phyloP scores from a whole-genome alignment of 306 rosid genomes.

The Glycine soja region DNA sequence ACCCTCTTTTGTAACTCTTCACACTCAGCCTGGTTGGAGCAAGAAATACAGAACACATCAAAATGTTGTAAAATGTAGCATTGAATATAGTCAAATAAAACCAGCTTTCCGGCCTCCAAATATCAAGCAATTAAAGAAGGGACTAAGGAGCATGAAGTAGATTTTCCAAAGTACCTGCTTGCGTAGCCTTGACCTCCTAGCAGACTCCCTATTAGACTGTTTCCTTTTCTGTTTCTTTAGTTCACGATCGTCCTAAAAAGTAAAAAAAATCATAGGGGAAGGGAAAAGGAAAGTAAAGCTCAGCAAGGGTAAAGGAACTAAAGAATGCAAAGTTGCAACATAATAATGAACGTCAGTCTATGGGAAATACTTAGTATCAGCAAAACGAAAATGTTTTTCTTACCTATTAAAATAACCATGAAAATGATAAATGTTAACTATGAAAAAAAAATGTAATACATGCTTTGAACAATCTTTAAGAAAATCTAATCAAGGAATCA shows the following conservation, averaged over 20 bases:
- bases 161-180: conserved; percentile 66
- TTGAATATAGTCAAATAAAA: conserved; percentile 18
- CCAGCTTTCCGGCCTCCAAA: conserved; percentile 1
- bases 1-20: conserved; percentile 85
- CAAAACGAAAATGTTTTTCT: not conserved
- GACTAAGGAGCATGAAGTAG: not conserved
- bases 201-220: conserved; percentile 92
- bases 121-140: not conserved
- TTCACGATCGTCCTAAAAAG: conserved; percentile 80
- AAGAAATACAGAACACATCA: conserved; percentile 31
- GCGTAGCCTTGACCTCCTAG: conserved; percentile 89
- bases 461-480: conserved; percentile 15
- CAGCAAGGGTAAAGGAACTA: not conserved
- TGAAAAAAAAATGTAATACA: not conserved
- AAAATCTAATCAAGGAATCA: conserved; percentile 19
- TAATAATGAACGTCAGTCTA: not conserved
- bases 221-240: conserved; percentile 89
- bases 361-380: not conserved
- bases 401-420: not conserved
- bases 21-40: conserved; percentile 75
- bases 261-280: not conserved
- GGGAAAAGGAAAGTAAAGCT: not conserved
- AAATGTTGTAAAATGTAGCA: conserved; percentile 14
- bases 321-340: not conserved
- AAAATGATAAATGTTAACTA: not conserved